These are phyloP conservation scores for Colletotrichum phormii DNA, from an alignment of 2,329 filamentous ascomycete species.

Conservation along the genomic window DNA sequence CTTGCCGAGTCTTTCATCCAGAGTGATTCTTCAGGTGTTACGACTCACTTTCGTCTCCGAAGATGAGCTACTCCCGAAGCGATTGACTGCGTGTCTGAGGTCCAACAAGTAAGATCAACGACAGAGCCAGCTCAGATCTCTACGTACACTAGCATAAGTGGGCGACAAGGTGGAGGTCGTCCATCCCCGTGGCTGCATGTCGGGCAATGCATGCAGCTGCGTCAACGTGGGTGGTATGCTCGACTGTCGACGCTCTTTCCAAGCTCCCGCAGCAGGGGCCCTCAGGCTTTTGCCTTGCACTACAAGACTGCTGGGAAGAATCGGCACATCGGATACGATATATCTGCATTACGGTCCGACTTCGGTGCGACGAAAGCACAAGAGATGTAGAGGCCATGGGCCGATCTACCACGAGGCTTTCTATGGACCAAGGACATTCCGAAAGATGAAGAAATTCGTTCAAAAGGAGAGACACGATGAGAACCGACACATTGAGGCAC, in stretches of 20 bases:
- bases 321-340: neutral
- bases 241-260: neutral
- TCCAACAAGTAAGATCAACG: neutral
- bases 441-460: neutral
- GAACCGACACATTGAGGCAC: slow-evolving; percentile 16
- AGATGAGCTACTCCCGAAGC: neutral
- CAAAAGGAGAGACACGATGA: slow-evolving; percentile 2
- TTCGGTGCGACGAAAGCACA: neutral
- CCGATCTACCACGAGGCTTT: neutral
- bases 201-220: slow-evolving; percentile 28
- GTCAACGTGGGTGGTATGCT: slow-evolving; percentile 12
- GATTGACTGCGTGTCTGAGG: neutral
- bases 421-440: slow-evolving; percentile 7
- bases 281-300: slow-evolving; percentile 20
- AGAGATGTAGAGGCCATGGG: neutral
- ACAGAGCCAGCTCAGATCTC: neutral
- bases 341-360: slow-evolving; percentile 14
- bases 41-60: neutral
- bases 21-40: neutral
- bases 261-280: slow-evolving; percentile 9
- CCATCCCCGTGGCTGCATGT: neutral
- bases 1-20: neutral
- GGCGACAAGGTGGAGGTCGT: neutral
- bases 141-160: neutral
- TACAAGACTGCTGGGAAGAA: neutral